Evolutionary conservation across 176 grass and related monocot species (phyloP).

Genomic region (Puya raimondii): DNA sequence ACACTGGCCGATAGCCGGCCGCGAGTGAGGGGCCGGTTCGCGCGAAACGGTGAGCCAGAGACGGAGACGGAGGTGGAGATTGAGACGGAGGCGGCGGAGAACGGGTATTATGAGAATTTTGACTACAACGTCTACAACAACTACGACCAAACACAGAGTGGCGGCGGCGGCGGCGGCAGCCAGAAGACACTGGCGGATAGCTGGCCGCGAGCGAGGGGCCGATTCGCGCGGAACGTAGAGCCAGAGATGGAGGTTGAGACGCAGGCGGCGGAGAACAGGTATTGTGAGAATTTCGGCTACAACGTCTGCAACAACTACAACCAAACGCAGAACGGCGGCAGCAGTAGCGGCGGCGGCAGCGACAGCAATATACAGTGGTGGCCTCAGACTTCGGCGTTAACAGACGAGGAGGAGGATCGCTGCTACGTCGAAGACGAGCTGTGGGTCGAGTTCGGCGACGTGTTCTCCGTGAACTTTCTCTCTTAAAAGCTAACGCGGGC

Average conservation of each 20-base stretch:
- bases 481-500: constrained; percentile 18
- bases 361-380: constrained; percentile 46
- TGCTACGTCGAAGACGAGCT: constrained; percentile 45
- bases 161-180: too few relatives aligned
- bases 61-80: constrained; percentile 36
- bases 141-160: too few relatives aligned
- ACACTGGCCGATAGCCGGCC: constrained; percentile 82
- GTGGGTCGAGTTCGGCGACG: constrained; percentile 58
- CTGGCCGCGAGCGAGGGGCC: constrained; percentile 5
- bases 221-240: constrained; percentile 2
- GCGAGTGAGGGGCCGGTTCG: constrained; percentile 81
- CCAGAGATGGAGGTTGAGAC: too few relatives aligned
- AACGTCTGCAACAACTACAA: too few relatives aligned
- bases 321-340: too few relatives aligned
- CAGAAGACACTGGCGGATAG: constrained; percentile 10
- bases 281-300: not conserved
- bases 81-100: constrained; percentile 9
- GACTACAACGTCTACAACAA: not conserved
- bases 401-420: not conserved
- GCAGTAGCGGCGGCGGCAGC: not conserved
- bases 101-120: not conserved
- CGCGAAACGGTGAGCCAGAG: constrained; percentile 65
- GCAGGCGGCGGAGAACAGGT: not conserved
- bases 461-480: constrained; percentile 38
- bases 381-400: constrained; percentile 21